Percentiles rank a stretch among this genome's conserved stretches.
phyloP scores from a whole-genome alignment of 2,329 filamentous ascomycete species.

The Microcera coccophila region DNA sequence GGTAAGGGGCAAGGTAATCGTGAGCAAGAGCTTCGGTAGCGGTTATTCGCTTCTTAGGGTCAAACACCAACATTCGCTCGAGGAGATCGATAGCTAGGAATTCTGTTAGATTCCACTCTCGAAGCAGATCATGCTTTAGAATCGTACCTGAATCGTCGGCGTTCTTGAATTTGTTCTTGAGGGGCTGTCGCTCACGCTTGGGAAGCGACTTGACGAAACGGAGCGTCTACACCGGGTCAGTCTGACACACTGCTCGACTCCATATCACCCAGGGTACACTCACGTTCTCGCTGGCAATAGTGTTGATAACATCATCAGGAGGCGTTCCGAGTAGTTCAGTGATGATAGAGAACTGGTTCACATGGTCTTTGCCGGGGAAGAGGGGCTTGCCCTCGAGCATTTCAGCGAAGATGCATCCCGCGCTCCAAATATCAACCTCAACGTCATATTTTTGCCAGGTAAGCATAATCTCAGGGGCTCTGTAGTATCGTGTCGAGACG shows the following conservation, averaged over 20 bases:
- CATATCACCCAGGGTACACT: constrained; percentile 31
- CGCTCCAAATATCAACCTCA: constrained; percentile 99
- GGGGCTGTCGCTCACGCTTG: constrained; percentile 84
- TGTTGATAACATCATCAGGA: constrained; percentile 97
- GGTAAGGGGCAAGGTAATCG: constrained; percentile 92
- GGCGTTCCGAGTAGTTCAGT: constrained; percentile 95
- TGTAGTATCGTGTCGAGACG: constrained; percentile 97
- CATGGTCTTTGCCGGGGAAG: constrained; percentile 98
- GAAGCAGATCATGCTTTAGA: background rate
- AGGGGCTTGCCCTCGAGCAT: constrained; percentile 98
- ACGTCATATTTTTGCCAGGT: constrained; percentile 99
- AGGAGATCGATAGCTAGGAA: constrained; percentile 79
- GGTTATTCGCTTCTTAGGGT: constrained; percentile 92
- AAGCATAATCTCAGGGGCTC: constrained; percentile 98
- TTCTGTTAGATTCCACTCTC: constrained; percentile 2
- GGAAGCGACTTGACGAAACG: constrained; percentile 96
- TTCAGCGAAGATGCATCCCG: constrained; percentile 97
- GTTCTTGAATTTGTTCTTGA: constrained; percentile 89
- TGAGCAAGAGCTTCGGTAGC: constrained; percentile 83
- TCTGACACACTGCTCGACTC: background rate
- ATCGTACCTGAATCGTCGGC: constrained; percentile 75
- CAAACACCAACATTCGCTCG: constrained; percentile 96
- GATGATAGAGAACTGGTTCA: constrained; percentile 99
- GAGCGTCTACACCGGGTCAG: constrained; percentile 61
- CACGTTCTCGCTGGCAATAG: constrained; percentile 96